These are phyloP conservation scores for Fusarium illudens DNA, from an alignment of 2,329 filamentous ascomycete species.

Conservation along the genomic window DNA sequence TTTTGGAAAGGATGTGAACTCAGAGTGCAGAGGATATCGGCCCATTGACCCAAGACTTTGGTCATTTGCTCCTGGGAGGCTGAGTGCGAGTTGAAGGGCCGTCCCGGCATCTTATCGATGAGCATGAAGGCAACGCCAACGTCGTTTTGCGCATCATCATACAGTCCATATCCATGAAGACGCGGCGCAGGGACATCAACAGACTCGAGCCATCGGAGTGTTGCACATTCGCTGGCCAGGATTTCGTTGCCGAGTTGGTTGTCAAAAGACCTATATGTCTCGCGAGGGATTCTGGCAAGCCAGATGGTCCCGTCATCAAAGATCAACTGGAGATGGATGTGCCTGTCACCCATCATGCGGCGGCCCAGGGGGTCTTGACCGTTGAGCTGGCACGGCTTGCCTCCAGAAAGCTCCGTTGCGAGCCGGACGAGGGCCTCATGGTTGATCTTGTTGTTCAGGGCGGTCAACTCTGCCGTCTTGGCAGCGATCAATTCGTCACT, in stretches of 20 bases:
- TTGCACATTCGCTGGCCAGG: conserved; percentile 19
- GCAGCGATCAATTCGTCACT: conserved; percentile 27
- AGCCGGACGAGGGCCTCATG: conserved; percentile 19
- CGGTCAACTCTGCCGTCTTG: conserved; percentile 26
- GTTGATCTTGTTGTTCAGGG: conserved; percentile 25
- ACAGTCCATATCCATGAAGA: conserved; percentile 36
- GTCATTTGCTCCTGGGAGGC: conserved; percentile 30
- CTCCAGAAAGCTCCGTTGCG: conserved; percentile 26
- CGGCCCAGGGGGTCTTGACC: conserved; percentile 10
- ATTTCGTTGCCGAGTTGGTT: conserved; percentile 8
- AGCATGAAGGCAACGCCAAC: conserved; percentile 42
- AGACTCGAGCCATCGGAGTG: conserved; percentile 38
- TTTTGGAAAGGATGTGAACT: conserved; percentile 2
- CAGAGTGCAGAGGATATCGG: not conserved
- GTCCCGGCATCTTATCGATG: conserved; percentile 38
- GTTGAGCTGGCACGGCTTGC: conserved; percentile 17
- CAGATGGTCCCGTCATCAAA: conserved; percentile 17
- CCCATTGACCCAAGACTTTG: conserved; percentile 19
- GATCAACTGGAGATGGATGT: conserved; percentile 16
- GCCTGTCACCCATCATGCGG: conserved; percentile 12
- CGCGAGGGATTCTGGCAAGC: conserved; percentile 14
- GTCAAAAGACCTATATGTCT: conserved; percentile 11
- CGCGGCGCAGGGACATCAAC: conserved; percentile 33
- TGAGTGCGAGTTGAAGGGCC: conserved; percentile 24
- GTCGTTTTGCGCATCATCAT: conserved; percentile 28